A percentile compares a stretch with the other conserved stretches of the same genome.
Conservation (phyloP, 768 basidiomycete species). For the Leccinellum luteum region DNA sequence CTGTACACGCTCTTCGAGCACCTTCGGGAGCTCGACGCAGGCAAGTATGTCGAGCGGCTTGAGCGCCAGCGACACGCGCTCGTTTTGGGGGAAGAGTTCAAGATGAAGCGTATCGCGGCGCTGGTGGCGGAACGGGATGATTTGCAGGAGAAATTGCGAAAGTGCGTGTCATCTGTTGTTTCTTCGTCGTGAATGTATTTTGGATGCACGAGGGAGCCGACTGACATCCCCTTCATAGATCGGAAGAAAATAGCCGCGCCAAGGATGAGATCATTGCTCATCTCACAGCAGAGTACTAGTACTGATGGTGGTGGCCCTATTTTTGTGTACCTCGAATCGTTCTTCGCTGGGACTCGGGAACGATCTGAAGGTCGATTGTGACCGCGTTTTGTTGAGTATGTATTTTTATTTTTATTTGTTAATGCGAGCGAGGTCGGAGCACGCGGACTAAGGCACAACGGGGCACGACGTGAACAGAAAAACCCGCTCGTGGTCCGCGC, state of each 20-base stretch:
- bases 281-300: not conserved
- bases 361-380: not conserved
- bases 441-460: not conserved
- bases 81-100: constrained; percentile 34
- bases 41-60: constrained; percentile 35
- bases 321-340: not conserved
- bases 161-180: not conserved
- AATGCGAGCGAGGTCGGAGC: not conserved
- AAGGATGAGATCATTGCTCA: constrained; percentile 4
- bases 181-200: not conserved
- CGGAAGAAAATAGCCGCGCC: not conserved
- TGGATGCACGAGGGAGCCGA: not conserved
- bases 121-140: constrained; percentile 8
- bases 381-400: not conserved
- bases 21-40: constrained; percentile 14
- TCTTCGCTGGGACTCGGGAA: not conserved
- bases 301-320: not conserved
- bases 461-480: not conserved
- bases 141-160: not conserved
- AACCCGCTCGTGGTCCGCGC: not conserved
- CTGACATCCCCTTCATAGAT: not conserved
- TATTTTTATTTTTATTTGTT: not conserved
- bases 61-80: constrained; percentile 39
- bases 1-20: constrained; percentile 6
- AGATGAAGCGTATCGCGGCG: constrained; percentile 22